Evolutionary conservation across 345 rosid genomes (phyloP), one percentile per base, ranked within the genome.

Genomic region (Passiflora organensis): DNA sequence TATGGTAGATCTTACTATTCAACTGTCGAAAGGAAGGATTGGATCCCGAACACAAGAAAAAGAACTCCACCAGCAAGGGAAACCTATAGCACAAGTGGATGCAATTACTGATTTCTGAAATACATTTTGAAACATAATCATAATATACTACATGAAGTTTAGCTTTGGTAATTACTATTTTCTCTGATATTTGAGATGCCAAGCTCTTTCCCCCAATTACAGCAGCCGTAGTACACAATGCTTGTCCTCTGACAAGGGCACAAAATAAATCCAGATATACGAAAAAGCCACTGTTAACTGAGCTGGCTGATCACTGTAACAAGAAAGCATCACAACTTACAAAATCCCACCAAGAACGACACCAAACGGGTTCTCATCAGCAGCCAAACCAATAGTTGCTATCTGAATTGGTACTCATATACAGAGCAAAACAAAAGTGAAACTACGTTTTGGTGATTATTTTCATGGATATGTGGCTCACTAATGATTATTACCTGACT

Each of bases 171-270:
- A 39, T 73, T 81, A 86, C 99, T 47, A 88, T 68, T 81, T 64
- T 81, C 76, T 89, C 96, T 2, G 99, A 89, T 76, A 88, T 88
- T 78, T 84, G 95, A 59, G 91, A 84, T 48, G 98, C 98, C 85
- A 93, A 76, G 70, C 95, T 86, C 79, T 91, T 88, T 60, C 96
- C 98, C 53, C 98, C 98, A 45, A 91, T 17, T 9, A 91, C 95
- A 57, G 99, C 96, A 44, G 99, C 99, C 42, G 72, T 74, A 25
- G 99, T 88, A 59, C 99, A 91, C 72, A 91, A 64, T 58, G 87
- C 83, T 64, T 91, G 99, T 60, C 86, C 99, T 39, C 96, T 91
- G 76, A 48, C 42, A 45, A 61, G 6, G n/a, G n/a, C n/a, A n/a
- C n/a, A n/a, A 56, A 45, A 43, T 51, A 60, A 41, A n/a, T 2